Evolutionary conservation across 257 asterid genomes (phyloP).

Genomic region (Solanum bukasovii): DNA sequence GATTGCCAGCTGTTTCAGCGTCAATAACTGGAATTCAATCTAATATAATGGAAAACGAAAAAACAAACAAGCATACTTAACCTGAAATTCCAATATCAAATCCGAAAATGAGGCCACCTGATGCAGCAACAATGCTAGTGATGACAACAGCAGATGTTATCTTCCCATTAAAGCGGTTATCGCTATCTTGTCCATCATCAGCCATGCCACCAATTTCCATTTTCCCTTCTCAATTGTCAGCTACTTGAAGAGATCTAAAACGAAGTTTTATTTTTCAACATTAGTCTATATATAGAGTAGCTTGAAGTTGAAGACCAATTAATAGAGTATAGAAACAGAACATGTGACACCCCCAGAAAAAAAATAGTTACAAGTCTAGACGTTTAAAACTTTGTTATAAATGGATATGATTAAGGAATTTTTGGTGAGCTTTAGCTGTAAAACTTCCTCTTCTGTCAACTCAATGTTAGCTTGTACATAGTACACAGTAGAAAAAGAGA

Average conservation of each 20-base stretch:
- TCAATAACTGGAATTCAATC: neutral
- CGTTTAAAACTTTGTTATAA: neutral
- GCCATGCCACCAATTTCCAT: neutral
- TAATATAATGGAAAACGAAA: neutral
- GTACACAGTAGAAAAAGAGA: neutral
- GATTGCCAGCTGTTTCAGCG: too few species aligned
- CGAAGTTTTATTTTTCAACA: neutral
- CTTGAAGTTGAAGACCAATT: neutral
- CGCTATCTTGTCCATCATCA: neutral
- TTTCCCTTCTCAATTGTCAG: neutral
- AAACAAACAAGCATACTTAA: neutral
- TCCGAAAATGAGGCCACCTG: neutral
- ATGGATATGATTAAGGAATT: neutral
- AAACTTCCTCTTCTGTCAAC: neutral
- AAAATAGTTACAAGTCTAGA: neutral
- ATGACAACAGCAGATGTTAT: neutral
- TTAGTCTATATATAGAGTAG: neutral
- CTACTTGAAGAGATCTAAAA: neutral
- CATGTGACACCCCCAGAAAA: neutral
- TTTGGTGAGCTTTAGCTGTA: neutral
- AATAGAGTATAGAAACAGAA: neutral
- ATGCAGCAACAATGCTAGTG: conserved; percentile 3
- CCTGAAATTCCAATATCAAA: conserved; percentile 1
- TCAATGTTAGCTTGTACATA: neutral
- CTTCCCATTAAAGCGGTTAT: neutral